These are phyloP conservation scores for Yarrowia deformans DNA, from an alignment of 805 yeast species.

Conservation along the genomic window DNA sequence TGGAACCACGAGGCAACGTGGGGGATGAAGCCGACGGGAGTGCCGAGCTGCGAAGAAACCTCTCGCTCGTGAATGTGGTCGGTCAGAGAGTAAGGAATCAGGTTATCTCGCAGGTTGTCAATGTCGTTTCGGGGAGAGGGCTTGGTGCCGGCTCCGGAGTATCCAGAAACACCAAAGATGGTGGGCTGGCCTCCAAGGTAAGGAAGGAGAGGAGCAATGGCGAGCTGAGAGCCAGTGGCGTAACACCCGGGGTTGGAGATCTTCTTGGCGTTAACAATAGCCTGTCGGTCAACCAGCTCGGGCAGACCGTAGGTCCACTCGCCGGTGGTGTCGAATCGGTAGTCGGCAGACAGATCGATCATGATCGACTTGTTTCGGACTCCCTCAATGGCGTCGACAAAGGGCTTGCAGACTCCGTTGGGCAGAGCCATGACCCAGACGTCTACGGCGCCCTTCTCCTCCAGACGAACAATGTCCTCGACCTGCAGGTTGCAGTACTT, in stretches of 20 bases:
- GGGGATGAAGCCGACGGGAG: conserved; percentile 86
- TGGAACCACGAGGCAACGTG: conserved; percentile 99
- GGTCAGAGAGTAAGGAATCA: conserved; percentile 94
- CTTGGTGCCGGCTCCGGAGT: conserved; percentile 99
- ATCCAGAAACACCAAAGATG: conserved; percentile 95
- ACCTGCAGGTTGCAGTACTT: conserved; percentile 84
- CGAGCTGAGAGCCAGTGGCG: conserved; percentile 97
- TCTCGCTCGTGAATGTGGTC: conserved; percentile 98
- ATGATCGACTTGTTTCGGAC: conserved; percentile 66
- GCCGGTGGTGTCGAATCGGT: conserved; percentile 86
- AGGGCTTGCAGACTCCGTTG: conserved; percentile 86
- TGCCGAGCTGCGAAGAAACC: conserved; percentile 80
- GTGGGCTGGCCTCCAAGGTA: conserved; percentile 73
- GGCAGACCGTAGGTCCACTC: conserved; percentile 97
- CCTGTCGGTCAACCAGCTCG: conserved; percentile 72
- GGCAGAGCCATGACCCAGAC: conserved; percentile 99
- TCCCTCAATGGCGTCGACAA: conserved; percentile 53
- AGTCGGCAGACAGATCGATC: conserved; percentile 93
- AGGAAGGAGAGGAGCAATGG: conserved; percentile 80
- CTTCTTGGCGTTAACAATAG: conserved; percentile 73
- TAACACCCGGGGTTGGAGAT: conserved; percentile 98
- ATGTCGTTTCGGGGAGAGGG: conserved; percentile 96
- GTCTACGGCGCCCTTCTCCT: conserved; percentile 79
- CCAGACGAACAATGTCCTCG: conserved; percentile 83
- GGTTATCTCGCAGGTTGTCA: conserved; percentile 73